Percentiles rank a stretch among this genome's conserved stretches.
Conservation (phyloP, 495 filamentous ascomycete species). For the Neurospora discreta region DNA sequence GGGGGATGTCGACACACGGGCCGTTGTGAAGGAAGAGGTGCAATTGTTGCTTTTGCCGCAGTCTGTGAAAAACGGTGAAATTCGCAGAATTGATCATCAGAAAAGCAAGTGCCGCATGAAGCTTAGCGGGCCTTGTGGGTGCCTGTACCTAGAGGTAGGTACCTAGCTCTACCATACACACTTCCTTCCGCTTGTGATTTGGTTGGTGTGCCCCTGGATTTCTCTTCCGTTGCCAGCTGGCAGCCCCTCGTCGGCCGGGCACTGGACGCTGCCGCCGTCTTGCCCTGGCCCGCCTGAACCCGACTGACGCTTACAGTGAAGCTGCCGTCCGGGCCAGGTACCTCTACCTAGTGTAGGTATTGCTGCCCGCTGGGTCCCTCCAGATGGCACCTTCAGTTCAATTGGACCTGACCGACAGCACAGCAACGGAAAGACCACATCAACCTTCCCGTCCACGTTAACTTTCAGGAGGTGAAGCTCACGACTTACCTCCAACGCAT, state of each 20-base stretch:
- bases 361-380: neutral
- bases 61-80: neutral
- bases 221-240: slow-evolving; percentile 12
- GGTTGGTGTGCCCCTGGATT: neutral
- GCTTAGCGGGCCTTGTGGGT: neutral
- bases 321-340: neutral
- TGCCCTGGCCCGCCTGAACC: neutral
- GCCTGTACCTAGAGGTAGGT: neutral
- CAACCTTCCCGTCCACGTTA: slow-evolving; percentile 6
- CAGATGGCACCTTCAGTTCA: neutral
- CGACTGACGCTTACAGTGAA: neutral
- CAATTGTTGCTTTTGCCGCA: neutral
- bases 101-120: neutral
- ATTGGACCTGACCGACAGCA: neutral
- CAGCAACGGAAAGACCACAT: slow-evolving; percentile 17
- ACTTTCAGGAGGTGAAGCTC: slow-evolving; percentile 15
- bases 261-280: neutral
- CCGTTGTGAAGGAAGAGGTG: neutral
- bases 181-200: too few species aligned
- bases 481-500: neutral
- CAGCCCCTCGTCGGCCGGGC: slow-evolving; percentile 12
- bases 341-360: neutral
- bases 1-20: neutral
- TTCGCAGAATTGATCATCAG: neutral
- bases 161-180: too few species aligned